Base-by-base conservation (phyloP, 2,329 filamentous ascomycete species). In the Fusarium denticulatum region DNA sequence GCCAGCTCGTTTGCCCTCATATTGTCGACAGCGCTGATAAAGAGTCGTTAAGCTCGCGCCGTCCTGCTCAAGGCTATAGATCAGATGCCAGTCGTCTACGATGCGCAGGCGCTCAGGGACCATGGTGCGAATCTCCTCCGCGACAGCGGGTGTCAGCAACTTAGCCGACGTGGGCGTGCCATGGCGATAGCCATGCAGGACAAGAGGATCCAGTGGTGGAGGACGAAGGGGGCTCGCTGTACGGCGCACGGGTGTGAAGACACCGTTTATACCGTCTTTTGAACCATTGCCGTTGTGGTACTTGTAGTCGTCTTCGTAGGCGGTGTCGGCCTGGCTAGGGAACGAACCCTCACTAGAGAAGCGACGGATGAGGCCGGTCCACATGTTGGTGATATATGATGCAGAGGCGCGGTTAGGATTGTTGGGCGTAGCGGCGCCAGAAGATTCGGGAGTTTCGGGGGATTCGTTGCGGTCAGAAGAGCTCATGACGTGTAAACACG, bases 61-160 rank as follows among this genome's bases (percentile, higher is more conserved):
- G 81, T 99, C 92, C 82, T 97, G 93, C 78, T 97, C 95, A 40
- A 99, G 86, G 74, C 94, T 97, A 83, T 98, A 99, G 42, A 92
- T 88, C 57, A 98, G 85, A 60, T 88, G 88, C 96, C 96, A 99
- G 69, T 92, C 90, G 76, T 98, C 95, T 68, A 92, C 90, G 49
- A 99, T 90, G 82, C 97, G 94, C 68, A 98, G 84, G 55, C 96
- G 88, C 74, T 97, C 91, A 2, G 96, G 96, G 28, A 98, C 86
- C 78, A 98, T 91, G 43, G 97, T 89, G 53, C 96, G 89, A 64
- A 98, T 97, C 85, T 98, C 96, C 83, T 98, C 96, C 6, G 96
- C 96, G 36, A 98, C 85, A 16, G 91, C 88, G 56, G 86, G 85
- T 24, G 88, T 92, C 63, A 99, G 86, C 60, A 98, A 85, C 74